These are phyloP conservation scores for Lipomyces mesembrius DNA, from an alignment of 805 yeast genomes.

Conservation along the genomic window DNA sequence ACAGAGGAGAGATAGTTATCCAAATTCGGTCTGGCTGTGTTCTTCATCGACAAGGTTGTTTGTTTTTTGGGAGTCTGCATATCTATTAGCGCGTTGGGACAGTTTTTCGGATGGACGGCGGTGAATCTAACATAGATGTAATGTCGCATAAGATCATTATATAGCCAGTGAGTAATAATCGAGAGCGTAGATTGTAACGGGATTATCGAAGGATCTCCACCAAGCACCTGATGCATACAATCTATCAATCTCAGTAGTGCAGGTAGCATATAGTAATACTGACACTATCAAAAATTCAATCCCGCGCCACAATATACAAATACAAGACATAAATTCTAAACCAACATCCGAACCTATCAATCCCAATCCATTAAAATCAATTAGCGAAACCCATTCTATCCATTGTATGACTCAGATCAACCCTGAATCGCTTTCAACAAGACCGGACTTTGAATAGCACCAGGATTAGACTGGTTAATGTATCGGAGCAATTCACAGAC, in stretches of 20 bases:
- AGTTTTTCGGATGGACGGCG: background rate
- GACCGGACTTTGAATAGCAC: constrained; percentile 42
- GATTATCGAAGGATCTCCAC: background rate
- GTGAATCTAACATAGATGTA: background rate
- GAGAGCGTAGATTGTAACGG: background rate
- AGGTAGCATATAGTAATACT: background rate
- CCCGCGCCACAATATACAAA: background rate
- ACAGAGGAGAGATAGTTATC: background rate
- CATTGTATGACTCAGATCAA: background rate
- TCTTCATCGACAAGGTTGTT: background rate
- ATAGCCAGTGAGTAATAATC: too few species aligned
- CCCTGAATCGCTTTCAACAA: constrained; percentile 14
- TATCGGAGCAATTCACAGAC: constrained; percentile 74
- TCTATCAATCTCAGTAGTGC: background rate
- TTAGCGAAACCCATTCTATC: background rate
- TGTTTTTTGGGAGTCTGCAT: background rate
- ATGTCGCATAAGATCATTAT: too few species aligned
- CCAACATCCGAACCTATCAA: background rate
- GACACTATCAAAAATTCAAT: background rate
- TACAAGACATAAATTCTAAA: background rate
- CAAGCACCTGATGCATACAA: background rate
- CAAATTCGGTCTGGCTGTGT: background rate
- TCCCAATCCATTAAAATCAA: background rate
- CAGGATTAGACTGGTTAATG: constrained; percentile 67
- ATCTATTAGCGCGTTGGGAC: background rate